These are phyloP conservation scores for Scleroderma bovista DNA, from an alignment of 768 basidiomycete genomes.

Conservation along the genomic window DNA sequence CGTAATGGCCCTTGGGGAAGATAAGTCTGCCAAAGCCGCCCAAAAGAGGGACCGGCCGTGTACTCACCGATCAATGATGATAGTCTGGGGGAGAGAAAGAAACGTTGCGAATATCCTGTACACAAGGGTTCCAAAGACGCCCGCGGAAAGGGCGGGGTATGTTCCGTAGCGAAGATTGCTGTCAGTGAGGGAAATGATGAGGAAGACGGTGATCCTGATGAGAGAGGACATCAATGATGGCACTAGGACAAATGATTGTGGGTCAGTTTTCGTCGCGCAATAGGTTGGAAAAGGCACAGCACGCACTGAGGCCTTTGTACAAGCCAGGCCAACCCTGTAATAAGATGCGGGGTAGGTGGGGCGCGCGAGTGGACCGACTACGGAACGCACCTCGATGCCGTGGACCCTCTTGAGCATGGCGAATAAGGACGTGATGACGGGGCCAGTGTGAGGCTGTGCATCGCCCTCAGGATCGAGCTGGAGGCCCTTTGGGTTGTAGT, in stretches of 20 bases:
- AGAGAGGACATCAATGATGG: slow-evolving; percentile 44
- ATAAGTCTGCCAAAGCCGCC: neutral
- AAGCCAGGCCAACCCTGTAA: slow-evolving; percentile 71
- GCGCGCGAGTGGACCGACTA: neutral
- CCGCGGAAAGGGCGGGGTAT: slow-evolving; percentile 58
- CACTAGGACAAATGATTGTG: slow-evolving; percentile 34
- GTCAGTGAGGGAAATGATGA: slow-evolving; percentile 54
- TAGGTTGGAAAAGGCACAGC: neutral
- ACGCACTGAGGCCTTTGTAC: slow-evolving; percentile 72
- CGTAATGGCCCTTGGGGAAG: slow-evolving; percentile 59
- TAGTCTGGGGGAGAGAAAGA: slow-evolving; percentile 59
- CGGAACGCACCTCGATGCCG: slow-evolving; percentile 57
- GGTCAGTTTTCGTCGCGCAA: slow-evolving; percentile 30
- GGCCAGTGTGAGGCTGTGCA: slow-evolving; percentile 71
- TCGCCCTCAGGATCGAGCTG: slow-evolving; percentile 74
- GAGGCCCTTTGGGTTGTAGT: slow-evolving; percentile 82
- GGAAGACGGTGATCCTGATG: slow-evolving; percentile 50
- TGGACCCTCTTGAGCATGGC: slow-evolving; percentile 69
- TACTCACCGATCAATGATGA: slow-evolving; percentile 71
- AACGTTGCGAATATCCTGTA: slow-evolving; percentile 65
- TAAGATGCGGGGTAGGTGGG: slow-evolving; percentile 9
- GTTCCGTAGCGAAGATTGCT: slow-evolving; percentile 55
- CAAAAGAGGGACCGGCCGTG: neutral
- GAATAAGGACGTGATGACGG: slow-evolving; percentile 71
- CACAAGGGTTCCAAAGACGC: slow-evolving; percentile 53